Percentiles rank a stretch among this genome's conserved stretches.
Evolutionary conservation across 1,284 basidiomycete genomes (phyloP).

Genomic region (Stygiomarasmius scandens): DNA sequence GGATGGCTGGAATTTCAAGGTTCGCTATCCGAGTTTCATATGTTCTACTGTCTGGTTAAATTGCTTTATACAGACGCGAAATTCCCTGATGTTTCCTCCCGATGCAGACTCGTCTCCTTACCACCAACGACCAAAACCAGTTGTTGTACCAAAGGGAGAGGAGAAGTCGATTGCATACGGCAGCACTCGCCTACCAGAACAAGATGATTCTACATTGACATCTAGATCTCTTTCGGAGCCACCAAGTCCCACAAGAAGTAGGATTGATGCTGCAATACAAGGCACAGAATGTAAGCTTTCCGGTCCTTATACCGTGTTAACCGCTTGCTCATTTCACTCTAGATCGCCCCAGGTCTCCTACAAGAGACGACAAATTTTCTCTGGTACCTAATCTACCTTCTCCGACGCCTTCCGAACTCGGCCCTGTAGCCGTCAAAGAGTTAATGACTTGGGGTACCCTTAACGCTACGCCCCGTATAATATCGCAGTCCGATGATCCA

Average conservation of each 20-base stretch:
- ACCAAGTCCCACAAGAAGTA: slow-evolving; percentile 85
- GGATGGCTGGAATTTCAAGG: slow-evolving; percentile 89
- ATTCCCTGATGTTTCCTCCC: slow-evolving; percentile 90
- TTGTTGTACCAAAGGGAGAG: slow-evolving; percentile 45
- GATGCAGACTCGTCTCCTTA: slow-evolving; percentile 88
- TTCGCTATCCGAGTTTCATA: slow-evolving; percentile 33
- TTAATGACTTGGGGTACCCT: slow-evolving; percentile 95
- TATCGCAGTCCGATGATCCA: slow-evolving; percentile 67
- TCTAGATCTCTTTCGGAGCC: slow-evolving; percentile 59
- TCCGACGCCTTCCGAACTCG: slow-evolving; percentile 80
- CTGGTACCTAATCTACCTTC: slow-evolving; percentile 87
- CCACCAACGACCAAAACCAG: slow-evolving; percentile 41
- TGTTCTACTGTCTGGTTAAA: slow-evolving; percentile 8
- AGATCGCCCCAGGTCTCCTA: slow-evolving; percentile 61
- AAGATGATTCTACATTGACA: slow-evolving; percentile 49
- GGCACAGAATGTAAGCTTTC: slow-evolving; percentile 71
- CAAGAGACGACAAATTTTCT: slow-evolving; percentile 57
- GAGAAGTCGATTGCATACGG: slow-evolving; percentile 74
- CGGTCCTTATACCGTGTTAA: slow-evolving; percentile 7
- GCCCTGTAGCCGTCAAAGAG: slow-evolving; percentile 75
- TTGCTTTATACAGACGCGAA: slow-evolving; percentile 64
- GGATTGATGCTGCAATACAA: slow-evolving; percentile 86
- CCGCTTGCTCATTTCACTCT: slow-evolving; percentile 14
- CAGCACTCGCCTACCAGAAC: slow-evolving; percentile 80
- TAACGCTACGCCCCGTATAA: slow-evolving; percentile 81